Conservation (phyloP, 495 filamentous ascomycete species). For the Penicillium antarcticum region DNA sequence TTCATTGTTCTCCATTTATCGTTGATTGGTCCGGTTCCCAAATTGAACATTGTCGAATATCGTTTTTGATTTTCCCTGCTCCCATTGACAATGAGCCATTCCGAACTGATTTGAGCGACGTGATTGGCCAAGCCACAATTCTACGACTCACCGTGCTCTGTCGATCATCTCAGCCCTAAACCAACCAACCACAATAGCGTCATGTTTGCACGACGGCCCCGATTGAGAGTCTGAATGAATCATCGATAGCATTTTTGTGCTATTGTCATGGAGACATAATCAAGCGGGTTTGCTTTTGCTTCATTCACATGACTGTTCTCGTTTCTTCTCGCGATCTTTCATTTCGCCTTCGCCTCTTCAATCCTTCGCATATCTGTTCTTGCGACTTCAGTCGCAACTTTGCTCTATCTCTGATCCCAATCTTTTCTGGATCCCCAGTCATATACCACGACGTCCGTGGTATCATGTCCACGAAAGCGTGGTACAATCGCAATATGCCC, state of each 20-base stretch:
- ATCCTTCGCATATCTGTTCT: not conserved
- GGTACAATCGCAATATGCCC: too few relatives aligned
- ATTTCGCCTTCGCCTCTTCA: not conserved
- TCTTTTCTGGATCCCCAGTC: too few relatives aligned
- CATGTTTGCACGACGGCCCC: not conserved
- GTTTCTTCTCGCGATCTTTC: not conserved
- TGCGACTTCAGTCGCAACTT: not conserved
- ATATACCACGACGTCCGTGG: too few relatives aligned
- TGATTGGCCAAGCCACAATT: not conserved
- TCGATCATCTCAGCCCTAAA: not conserved
- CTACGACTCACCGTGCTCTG: not conserved
- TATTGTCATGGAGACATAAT: not conserved
- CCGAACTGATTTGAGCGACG: too few relatives aligned
- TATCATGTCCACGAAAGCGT: too few relatives aligned
- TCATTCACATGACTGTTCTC: not conserved
- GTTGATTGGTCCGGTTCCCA: too few relatives aligned
- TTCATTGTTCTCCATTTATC: not conserved
- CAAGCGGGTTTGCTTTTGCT: not conserved
- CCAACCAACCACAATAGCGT: not conserved
- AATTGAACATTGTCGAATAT: too few relatives aligned
- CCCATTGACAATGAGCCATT: not conserved
- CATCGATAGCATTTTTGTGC: not conserved
- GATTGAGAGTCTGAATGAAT: not conserved
- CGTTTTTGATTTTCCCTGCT: not conserved
- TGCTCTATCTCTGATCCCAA: too few relatives aligned